Conservation (phyloP, 257 asterid species). For the Fraxinus cuspidata region DNA sequence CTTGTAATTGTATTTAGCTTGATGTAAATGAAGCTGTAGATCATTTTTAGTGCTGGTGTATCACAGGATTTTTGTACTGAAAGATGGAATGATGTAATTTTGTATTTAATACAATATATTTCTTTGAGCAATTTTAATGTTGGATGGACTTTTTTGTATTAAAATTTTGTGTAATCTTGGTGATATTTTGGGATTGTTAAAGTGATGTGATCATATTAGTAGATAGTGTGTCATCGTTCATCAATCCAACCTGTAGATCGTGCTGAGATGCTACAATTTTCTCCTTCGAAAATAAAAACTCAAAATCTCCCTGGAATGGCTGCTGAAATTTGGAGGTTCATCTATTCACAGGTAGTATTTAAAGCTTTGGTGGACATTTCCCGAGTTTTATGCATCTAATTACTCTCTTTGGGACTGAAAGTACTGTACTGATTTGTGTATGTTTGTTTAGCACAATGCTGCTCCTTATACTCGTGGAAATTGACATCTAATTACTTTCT, state of each 20-base stretch:
- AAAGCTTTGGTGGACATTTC: conserved; percentile 35
- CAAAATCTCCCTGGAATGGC: conserved; percentile 22
- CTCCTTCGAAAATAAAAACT: conserved; percentile 27
- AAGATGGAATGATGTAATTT: neutral
- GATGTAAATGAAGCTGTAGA: conserved; percentile 30
- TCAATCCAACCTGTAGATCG: conserved; percentile 22
- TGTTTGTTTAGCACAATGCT: conserved; percentile 34
- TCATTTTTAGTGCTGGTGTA: conserved; percentile 13
- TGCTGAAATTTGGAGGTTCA: conserved; percentile 52
- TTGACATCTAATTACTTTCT: conserved; percentile 20
- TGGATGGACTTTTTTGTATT: conserved; percentile 9
- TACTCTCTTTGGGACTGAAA: conserved; percentile 17
- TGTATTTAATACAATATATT: conserved; percentile 7
- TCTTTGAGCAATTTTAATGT: conserved; percentile 14
- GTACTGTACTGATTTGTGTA: conserved; percentile 28
- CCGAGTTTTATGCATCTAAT: conserved; percentile 1
- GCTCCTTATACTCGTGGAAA: conserved; percentile 28
- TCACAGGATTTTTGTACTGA: conserved; percentile 10
- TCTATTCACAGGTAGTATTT: conserved; percentile 57
- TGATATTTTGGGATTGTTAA: conserved; percentile 28
- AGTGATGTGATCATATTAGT: conserved; percentile 14
- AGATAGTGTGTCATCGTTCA: conserved; percentile 12
- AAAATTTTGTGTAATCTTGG: conserved; percentile 21
- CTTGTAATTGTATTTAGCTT: conserved; percentile 24
- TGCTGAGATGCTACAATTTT: conserved; percentile 36